Evolutionary conservation across 2,329 filamentous ascomycete species (phyloP), one percentile per base, ranked within the genome.

Genomic region (Calonectria fujianensis): DNA sequence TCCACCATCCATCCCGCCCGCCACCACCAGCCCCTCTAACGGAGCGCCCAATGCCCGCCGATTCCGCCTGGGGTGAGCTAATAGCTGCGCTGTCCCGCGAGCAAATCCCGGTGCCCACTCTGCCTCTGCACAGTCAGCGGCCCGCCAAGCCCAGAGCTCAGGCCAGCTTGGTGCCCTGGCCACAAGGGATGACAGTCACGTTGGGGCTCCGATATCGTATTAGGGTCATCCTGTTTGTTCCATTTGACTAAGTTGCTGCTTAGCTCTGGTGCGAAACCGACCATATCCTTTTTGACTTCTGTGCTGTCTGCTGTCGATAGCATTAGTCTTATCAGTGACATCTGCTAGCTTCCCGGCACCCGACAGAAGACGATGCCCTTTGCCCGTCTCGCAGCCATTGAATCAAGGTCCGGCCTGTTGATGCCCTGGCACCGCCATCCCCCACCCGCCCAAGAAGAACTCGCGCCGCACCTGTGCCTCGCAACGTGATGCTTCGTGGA

Each of bases 141-240:
- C 57, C 57, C 57, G 35, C 35, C 57, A 24, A 48, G 45, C 24
- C 51, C 51, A 20, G 29, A 20, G 24, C 24, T 24, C 57, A 61
- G 57, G 57, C 16, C 57, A 35, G 31, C 52, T 57, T 57, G 52
- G 35, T 31, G 52, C 52, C 52, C 52, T n/a, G 14, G 35, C n/a
- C 24, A 41, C 13, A 29, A 29, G 35, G 57, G n/a, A 18, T 6
- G 11, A 63, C 35, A 35, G 57, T 63, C 57, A 63, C 57, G 57
- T 63, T 63, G 57, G 24, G 13, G 24, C 57, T 63, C 57, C 57
- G 57, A 63, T 63, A 63, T 63, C 57, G 57, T 63, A 63, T 39
- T 61, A 29, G 8, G 35, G 35, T 16, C 35, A 24, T 24, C 24
- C 24, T 24, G 24, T 24, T 8, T 18, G 57, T 61, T 41, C 37